A percentile compares a stretch with the other conserved stretches of the same genome.
Evolutionary conservation across 768 basidiomycete species (phyloP).

Genomic region (Mrakia gelida): DNA sequence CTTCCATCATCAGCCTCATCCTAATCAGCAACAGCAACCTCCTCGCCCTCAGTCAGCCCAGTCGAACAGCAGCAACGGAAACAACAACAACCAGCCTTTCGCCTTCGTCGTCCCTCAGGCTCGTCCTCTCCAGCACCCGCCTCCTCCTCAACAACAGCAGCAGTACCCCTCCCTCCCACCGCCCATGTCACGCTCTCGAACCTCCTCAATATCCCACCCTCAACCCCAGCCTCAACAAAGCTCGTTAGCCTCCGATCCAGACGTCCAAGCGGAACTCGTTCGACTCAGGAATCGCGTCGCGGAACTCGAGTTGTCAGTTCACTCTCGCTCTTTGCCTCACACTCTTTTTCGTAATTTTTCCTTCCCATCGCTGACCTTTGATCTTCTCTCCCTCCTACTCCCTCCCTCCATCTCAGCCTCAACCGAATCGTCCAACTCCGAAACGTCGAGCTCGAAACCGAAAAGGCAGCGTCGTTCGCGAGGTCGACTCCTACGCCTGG

Average conservation of each 20-base stretch:
- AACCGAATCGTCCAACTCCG: constrained; percentile 8
- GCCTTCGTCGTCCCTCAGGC: background rate
- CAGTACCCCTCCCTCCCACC: background rate
- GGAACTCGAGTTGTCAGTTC: constrained; percentile 2
- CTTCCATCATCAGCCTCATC: background rate
- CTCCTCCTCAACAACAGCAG: background rate
- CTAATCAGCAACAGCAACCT: background rate
- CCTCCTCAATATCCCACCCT: background rate
- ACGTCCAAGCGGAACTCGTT: background rate
- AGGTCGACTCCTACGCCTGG: background rate
- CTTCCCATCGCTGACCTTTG: background rate
- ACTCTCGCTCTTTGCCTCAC: background rate
- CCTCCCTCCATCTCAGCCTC: background rate
- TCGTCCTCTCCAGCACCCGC: background rate
- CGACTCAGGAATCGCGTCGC: background rate
- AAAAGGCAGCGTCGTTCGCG: background rate
- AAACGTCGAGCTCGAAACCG: constrained; percentile 9
- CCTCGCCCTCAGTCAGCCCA: background rate
- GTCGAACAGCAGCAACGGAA: background rate
- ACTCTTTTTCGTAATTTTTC: background rate
- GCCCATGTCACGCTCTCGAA: background rate
- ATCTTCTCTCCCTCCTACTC: too few relatives aligned
- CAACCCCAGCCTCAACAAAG: background rate
- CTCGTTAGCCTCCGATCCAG: background rate
- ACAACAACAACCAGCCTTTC: background rate